Evolutionary conservation across 306 rosid genomes (phyloP).

Genomic region (Macrotyloma uniflorum): DNA sequence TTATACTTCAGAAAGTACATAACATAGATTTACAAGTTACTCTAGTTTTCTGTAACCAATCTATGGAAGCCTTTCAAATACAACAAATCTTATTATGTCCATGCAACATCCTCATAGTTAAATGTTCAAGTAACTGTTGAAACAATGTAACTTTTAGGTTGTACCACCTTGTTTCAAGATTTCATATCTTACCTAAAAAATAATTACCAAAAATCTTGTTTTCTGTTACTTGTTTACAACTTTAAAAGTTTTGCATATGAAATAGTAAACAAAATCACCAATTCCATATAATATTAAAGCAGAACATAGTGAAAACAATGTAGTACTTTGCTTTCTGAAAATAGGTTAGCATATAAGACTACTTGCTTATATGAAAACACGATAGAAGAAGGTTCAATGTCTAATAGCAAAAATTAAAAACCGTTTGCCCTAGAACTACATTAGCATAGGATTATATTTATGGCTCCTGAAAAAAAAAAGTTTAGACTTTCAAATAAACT

Average conservation of each 20-base stretch:
- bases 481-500: constrained; percentile 3
- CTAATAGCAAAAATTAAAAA: neutral
- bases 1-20: neutral
- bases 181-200: neutral
- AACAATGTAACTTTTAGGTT: neutral
- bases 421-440: neutral
- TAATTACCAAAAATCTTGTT: neutral
- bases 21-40: neutral
- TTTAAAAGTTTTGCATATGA: neutral
- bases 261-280: neutral
- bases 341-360: neutral
- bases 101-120: neutral
- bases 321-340: neutral
- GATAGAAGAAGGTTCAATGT: neutral
- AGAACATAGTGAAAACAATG: neutral
- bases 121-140: neutral
- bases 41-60: neutral
- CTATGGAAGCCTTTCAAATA: neutral
- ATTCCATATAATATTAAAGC: neutral
- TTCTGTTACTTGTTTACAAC: neutral
- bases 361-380: constrained; percentile 13
- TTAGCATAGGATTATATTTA: neutral
- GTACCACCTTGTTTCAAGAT: neutral
- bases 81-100: neutral
- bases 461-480: neutral